Base-by-base conservation (phyloP, 768 basidiomycete species). In the Agrocybe praecox region DNA sequence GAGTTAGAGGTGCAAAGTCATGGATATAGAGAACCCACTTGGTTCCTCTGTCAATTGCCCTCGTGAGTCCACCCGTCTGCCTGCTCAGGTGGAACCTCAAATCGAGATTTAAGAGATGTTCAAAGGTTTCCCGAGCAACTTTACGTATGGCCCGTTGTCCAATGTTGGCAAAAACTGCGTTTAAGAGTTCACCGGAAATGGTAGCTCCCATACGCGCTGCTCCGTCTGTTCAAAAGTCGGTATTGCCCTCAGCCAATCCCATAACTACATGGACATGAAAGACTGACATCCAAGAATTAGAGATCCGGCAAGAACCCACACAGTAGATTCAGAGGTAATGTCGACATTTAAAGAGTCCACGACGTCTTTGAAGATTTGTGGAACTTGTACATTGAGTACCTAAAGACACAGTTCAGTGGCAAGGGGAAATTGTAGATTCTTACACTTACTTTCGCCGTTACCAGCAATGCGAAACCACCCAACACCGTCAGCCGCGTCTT, bases 311-410 rank as follows among this genome's bases (percentile, higher is more conserved):
- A 99, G 76, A 2, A 95, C 80, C 92, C 94, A 96, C 2, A 92
- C 94, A 0, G 96, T 94, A 5, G 88, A 83, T 7, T 79, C 69
- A 12, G 86, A 73, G 12, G 88, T 83, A 32, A 97, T 78, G 23
- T 90, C 86, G 29, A 98, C 77, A 65, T 98, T 97, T 59, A 99
- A 77, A 1, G 91, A 72, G 69, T 99, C 96, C 51, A 99, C 87
- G 43, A 99, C 84, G 23, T 80, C 72, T 73, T 98, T 98, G 83
- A 99, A 99, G 58, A 98, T 76, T 62, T 93, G 84, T 0, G 97
- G 97, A n/a, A 99, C 96, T 80, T 98, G 96, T 0, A 99, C 97
- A 69, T 98, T 99, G 55, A 98, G 74, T 44, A 97, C 74, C 94
- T 95, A 54, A 26, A 50, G 44, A 43, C n/a, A 24, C 55, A 40